Percentiles rank a stretch among this genome's conserved stretches.
These are phyloP conservation scores for Aleurites moluccanus DNA, from an alignment of 441 rosid genomes.

Conservation along the genomic window DNA sequence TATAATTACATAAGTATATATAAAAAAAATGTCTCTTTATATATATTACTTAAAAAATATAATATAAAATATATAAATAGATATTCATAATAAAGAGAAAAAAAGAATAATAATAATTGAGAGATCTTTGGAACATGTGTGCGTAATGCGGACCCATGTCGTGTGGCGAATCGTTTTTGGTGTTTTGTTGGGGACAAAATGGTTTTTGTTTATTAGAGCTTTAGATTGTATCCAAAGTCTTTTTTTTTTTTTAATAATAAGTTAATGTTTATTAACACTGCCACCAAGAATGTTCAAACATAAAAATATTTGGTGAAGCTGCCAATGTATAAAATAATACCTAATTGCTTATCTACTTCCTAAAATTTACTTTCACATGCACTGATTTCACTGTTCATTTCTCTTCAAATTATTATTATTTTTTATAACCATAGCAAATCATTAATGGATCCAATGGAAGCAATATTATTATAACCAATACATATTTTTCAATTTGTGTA, in stretches of 20 bases:
- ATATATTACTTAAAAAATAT: no score
- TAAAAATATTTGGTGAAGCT: constrained; percentile 16
- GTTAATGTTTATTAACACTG: constrained; percentile 19
- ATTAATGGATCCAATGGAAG: no score
- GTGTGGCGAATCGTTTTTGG: constrained; percentile 36
- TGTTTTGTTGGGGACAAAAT: constrained; percentile 5
- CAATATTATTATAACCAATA: no score
- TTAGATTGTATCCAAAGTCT: neutral
- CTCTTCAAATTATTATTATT: neutral
- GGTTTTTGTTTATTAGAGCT: neutral
- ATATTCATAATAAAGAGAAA: no score
- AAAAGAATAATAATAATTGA: neutral
- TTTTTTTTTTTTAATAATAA: neutral
- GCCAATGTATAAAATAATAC: constrained; percentile 14
- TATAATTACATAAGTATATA: no score
- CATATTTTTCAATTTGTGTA: no score
- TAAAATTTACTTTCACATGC: constrained; percentile 15
- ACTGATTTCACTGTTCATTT: neutral
- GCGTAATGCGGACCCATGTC: constrained; percentile 19
- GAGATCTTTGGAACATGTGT: constrained; percentile 9
- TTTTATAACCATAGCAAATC: no score
- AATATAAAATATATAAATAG: no score
- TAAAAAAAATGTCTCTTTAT: no score
- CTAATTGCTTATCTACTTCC: constrained; percentile 24
- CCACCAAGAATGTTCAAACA: constrained; percentile 42